Evolutionary conservation across 2,329 filamentous ascomycete species (phyloP), one percentile per base, ranked within the genome.

Genomic region (Phoma sp.): DNA sequence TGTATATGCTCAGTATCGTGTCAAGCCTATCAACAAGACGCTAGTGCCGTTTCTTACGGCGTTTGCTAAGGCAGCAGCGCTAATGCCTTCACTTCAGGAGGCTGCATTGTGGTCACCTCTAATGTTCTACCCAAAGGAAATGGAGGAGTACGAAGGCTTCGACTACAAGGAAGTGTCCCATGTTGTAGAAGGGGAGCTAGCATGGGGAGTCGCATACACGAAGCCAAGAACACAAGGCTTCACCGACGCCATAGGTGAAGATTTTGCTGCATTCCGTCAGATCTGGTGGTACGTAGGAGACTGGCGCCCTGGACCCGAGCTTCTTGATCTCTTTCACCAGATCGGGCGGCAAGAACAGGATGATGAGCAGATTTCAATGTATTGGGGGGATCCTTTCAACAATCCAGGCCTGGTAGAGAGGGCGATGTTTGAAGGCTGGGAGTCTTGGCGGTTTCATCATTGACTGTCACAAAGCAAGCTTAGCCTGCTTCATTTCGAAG

Each of bases 61-160:
- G 3, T 65, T 66, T 44, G 60, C 64, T 9, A 60, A 57, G 37
- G 64, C 61, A n/a, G 58, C 58, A 32, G 25, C 58, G 22, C 42
- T 50, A 11, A 66, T 66, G 61, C 42, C 48, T 7, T 37, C 41
- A 18, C 47, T 66, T 8, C 53, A 52, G 41, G 35, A 61, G 11
- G 49, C 50, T 13, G 36, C 38, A 9, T 36, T 64, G 4, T 66
- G 56, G 54, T 53, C 47, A 14, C 52, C 55, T 27, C 36, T 65
- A 22, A 30, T 13, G 13, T 65, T 55, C 38, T 22, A 43, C 36
- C 36, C 45, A 1, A 7, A 36, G 3, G 35, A 54, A 9, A 35
- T 48, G 5, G 13, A 42, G 10, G 39, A 32, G 27, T 46, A 42
- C 29, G 40, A 49, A 7, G n/a, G 32, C 32, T 23, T 42, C 29